Evolutionary conservation across 352 stramenopile species (phyloP).

Genomic region (Thraustochytrium sp.): DNA sequence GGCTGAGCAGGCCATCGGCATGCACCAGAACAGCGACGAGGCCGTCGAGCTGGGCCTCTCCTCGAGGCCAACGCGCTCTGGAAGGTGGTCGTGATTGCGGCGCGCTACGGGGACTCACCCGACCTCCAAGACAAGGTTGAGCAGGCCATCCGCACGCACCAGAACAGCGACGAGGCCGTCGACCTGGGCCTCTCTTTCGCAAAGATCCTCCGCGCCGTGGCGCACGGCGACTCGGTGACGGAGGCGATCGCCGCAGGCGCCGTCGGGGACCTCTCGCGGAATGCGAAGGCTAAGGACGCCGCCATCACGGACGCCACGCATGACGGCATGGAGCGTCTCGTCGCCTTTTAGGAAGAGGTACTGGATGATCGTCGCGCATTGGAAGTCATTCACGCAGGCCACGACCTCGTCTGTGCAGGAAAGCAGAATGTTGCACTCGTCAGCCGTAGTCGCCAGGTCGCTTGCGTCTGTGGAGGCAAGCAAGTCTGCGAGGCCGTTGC

Average conservation of each 20-base stretch:
- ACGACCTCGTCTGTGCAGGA: not conserved
- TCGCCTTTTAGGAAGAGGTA: not conserved
- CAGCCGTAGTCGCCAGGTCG: too few species aligned
- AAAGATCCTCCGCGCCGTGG: not conserved
- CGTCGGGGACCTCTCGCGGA: not conserved
- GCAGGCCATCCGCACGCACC: not conserved
- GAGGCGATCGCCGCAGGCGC: not conserved
- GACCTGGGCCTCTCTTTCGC: not conserved
- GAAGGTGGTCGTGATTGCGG: not conserved
- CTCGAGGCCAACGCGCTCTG: not conserved
- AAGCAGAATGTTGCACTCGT: not conserved
- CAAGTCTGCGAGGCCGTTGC: too few species aligned
- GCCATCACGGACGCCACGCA: not conserved
- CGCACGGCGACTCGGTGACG: not conserved
- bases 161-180: not conserved
- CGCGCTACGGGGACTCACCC: not conserved
- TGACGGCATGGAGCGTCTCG: not conserved
- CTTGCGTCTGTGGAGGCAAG: too few species aligned
- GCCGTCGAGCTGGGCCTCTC: not conserved
- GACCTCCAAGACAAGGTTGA: not conserved
- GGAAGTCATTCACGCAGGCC: too few species aligned
- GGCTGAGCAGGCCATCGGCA: not conserved
- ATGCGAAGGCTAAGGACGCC: not conserved
- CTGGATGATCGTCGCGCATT: not conserved
- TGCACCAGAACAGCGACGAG: not conserved